These are phyloP conservation scores for Chaetoceros muelleri DNA, from an alignment of 108 stramenopile genomes.

Conservation along the genomic window DNA sequence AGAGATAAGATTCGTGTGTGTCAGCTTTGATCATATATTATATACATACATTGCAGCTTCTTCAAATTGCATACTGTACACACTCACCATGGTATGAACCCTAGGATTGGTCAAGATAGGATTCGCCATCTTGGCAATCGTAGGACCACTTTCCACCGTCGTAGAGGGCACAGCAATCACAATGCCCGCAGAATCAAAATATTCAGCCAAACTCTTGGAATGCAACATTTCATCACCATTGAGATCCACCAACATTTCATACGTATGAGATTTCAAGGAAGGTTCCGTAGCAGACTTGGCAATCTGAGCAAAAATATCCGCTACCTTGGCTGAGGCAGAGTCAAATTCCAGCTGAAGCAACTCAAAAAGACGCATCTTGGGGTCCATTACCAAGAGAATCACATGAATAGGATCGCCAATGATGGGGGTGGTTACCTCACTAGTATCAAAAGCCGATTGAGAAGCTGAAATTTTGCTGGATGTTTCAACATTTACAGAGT, in stretches of 20 bases:
- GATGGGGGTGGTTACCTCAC: too few relatives aligned
- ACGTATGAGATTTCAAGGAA: constrained; percentile 32
- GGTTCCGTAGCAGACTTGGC: constrained; percentile 52
- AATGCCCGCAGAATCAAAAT: neutral
- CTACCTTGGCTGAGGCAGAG: constrained; percentile 34
- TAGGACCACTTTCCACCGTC: neutral
- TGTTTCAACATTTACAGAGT: too few relatives aligned
- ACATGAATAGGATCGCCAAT: constrained; percentile 35
- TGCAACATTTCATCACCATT: constrained; percentile 22
- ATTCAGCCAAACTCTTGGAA: constrained; percentile 21
- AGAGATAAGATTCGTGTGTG: neutral
- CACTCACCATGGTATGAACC: constrained; percentile 64
- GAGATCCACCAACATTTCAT: constrained; percentile 5
- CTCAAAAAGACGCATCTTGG: constrained; percentile 63
- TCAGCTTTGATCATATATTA: neutral
- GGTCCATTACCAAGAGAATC: constrained; percentile 72
- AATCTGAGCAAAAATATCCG: constrained; percentile 61
- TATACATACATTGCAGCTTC: neutral
- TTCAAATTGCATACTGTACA: neutral
- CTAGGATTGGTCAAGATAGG: constrained; percentile 63
- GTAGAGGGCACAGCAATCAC: neutral
- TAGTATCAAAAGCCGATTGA: too few relatives aligned
- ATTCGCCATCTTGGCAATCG: constrained; percentile 31
- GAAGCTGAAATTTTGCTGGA: too few relatives aligned
- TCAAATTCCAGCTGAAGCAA: constrained; percentile 82